Conservation (phyloP, 1,284 basidiomycete species). For the Rhodotorula sp. region DNA sequence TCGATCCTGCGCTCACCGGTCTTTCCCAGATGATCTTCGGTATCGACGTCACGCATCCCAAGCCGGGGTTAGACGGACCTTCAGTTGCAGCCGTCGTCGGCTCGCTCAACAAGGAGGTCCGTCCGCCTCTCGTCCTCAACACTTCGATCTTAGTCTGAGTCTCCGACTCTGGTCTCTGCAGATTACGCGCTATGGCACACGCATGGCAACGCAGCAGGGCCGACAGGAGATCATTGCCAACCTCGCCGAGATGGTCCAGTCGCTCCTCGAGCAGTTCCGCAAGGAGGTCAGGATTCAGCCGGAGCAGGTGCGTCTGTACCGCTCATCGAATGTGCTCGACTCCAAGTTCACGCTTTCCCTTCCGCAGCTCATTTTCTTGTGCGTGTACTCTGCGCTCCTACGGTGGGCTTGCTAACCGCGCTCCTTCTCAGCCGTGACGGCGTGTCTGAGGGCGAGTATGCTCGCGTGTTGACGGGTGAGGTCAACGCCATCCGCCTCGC, state of each 20-base stretch:
- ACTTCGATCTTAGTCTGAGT: too few species aligned
- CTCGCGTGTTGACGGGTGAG: conserved; percentile 27
- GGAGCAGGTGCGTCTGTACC: conserved; percentile 52
- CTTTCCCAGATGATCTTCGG: conserved; percentile 63
- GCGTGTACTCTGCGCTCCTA: too few species aligned
- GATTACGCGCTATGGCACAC: not conserved
- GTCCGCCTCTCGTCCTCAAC: not conserved
- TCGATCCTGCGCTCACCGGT: not conserved
- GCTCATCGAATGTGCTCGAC: too few species aligned
- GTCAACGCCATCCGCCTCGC: conserved; percentile 30
- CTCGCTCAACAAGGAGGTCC: conserved; percentile 52
- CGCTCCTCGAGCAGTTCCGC: conserved; percentile 58
- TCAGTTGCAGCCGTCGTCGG: conserved; percentile 76
- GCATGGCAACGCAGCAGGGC: not conserved
- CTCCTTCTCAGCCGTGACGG: conserved; percentile 32
- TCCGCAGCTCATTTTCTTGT: conserved; percentile 52
- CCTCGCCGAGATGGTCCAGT: conserved; percentile 52
- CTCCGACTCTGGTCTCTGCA: too few species aligned
- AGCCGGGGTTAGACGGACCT: conserved; percentile 62
- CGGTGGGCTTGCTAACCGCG: too few species aligned
- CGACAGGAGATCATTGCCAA: conserved; percentile 59
- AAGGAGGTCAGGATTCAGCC: conserved; percentile 58
- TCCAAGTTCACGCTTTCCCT: too few species aligned
- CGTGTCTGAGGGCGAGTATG: conserved; percentile 33
- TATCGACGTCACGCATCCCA: conserved; percentile 79